A percentile compares a stretch with the other conserved stretches of the same genome.
Evolutionary conservation across 1,284 basidiomycete genomes (phyloP).

Genomic region (Pulveroboletus sp.): DNA sequence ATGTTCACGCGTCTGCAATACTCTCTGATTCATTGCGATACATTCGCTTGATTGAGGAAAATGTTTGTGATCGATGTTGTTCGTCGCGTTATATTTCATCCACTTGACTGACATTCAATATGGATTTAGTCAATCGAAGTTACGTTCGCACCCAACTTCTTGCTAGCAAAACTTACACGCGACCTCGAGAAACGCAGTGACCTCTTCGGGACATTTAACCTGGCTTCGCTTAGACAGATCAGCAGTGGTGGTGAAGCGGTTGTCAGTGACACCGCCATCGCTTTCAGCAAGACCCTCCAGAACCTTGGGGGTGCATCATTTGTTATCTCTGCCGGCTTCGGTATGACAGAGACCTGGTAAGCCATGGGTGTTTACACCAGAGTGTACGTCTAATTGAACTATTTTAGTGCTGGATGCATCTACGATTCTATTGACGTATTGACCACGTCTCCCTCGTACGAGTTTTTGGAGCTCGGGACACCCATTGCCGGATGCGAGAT

Average conservation of each 20-base stretch:
- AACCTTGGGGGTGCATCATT: conserved; percentile 12
- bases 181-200: conserved; percentile 29
- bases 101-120: neutral
- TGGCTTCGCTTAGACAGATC: conserved; percentile 21
- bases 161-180: conserved; percentile 37
- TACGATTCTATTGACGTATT: no score
- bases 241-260: conserved; percentile 43
- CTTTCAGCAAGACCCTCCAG: conserved; percentile 38
- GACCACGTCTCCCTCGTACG: no score
- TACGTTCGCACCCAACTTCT: conserved; percentile 45
- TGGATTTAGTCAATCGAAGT: conserved; percentile 21
- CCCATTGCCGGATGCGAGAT: no score
- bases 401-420: no score
- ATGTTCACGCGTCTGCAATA: conserved; percentile 33
- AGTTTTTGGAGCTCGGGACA: no score
- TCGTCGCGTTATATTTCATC: no score
- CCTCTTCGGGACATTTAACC: conserved; percentile 23
- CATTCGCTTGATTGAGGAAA: conserved; percentile 28
- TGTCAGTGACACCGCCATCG: conserved; percentile 39
- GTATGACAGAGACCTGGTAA: no score
- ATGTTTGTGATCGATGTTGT: conserved; percentile 8
- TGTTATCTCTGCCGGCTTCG: no score
- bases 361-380: no score
- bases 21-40: conserved; percentile 26
- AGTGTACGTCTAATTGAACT: no score